Evolutionary conservation across 1,284 basidiomycete species (phyloP), one percentile per base, ranked within the genome.

Genomic region (Gymnopus androsaceus): DNA sequence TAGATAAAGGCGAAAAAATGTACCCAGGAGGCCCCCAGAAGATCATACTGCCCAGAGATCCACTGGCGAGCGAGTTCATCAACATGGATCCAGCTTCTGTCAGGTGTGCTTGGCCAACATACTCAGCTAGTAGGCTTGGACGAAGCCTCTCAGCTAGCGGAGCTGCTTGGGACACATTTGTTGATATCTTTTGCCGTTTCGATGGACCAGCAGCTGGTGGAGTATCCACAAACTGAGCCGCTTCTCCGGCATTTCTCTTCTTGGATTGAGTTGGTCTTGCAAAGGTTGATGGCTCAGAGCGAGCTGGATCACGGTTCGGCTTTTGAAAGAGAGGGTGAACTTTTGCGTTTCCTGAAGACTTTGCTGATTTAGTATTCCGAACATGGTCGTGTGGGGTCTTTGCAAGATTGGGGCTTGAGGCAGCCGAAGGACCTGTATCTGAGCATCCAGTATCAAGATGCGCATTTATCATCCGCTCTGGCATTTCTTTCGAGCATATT

Each of bases 1-100:
- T n/a, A 31, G 6, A 40, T 66, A 60, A 61, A 15, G 34, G 28
- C 63, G 64, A 51, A 67, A 78, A 52, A 6, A 48, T 30, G 25
- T 67, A 82, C 76, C 88, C 88, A 1, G 88, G 87, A 14, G 88
- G 89, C 2, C 88, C 88, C 90, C 89, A 92, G 46, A 88, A 75
- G 57, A 88, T 81, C 51, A 85, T 73, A 57, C 83, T 84, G n/a
- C 83, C 84, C n/a, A 76, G 66, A 3, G 75, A 74, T 3, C 79
- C 81, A 25, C 66, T 70, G 36, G 72, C 71, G 5, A 85, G 66
- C 30, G 83, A 65, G 46, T 71, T 76, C 61, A 79, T 75, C 28
- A 91, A 72, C 40, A 86, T 65, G 4, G 82, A 83, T 30, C 78
- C 75, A 1, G 76, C 71, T 3, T 76, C 80, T 1, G 77, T 80